Conservation (phyloP, 441 rosid species). For the Jatropha podagrica region DNA sequence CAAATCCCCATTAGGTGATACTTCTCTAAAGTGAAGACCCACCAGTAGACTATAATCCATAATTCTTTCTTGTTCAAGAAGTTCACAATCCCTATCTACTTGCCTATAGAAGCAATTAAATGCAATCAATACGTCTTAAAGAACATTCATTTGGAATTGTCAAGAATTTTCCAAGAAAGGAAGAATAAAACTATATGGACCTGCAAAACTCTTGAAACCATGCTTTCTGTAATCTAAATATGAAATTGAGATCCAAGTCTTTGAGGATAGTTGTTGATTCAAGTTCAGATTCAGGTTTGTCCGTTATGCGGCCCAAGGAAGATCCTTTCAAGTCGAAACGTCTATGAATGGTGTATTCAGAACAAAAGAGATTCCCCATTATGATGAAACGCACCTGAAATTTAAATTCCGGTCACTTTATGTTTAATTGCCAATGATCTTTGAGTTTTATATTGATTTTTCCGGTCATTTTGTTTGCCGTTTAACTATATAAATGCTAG, state of each 20-base stretch:
- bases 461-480: not conserved
- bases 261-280: conserved; percentile 87
- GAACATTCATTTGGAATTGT: too few species aligned
- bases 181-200: conserved; percentile 21
- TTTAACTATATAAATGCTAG: not conserved
- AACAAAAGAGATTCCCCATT: conserved; percentile 93
- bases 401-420: not conserved
- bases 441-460: too few species aligned
- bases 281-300: conserved; percentile 76
- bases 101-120: conserved; percentile 50
- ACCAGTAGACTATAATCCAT: conserved; percentile 95
- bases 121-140: not conserved
- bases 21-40: conserved; percentile 85
- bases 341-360: conserved; percentile 73
- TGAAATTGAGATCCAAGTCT: conserved; percentile 88
- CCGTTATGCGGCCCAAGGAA: conserved; percentile 84
- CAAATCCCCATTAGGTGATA: conserved; percentile 42
- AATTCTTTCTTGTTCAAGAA: conserved; percentile 90
- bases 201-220: conserved; percentile 97
- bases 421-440: too few species aligned
- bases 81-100: conserved; percentile 89
- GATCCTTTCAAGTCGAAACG: conserved; percentile 97
- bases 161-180: too few species aligned
- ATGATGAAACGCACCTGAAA: conserved; percentile 84
- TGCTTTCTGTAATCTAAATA: conserved; percentile 67